Conservation (phyloP, 805 yeast species). For the Saccharomycopsis javanensis region DNA sequence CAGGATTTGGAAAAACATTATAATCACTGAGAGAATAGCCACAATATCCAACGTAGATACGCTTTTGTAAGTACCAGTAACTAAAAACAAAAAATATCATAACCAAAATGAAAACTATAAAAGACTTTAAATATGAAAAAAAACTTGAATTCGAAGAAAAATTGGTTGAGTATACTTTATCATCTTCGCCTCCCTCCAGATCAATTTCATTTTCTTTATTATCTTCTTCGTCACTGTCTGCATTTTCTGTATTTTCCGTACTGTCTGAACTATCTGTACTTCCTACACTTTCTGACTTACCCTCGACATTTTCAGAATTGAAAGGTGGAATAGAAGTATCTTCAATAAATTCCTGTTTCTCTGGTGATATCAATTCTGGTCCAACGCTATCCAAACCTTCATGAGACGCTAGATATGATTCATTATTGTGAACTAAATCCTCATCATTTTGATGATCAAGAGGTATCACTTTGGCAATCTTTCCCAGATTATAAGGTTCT, state of each 20-base stretch:
- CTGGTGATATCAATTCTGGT: neutral
- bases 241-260: neutral
- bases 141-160: neutral
- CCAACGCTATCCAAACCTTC: neutral
- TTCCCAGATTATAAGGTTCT: neutral
- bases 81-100: conserved; percentile 33
- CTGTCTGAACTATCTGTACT: too few species aligned
- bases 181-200: neutral
- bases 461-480: neutral
- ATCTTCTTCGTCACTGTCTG: neutral
- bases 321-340: neutral
- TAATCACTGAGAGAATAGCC: conserved; percentile 46
- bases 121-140: conserved; percentile 20
- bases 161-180: neutral
- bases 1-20: conserved; percentile 27
- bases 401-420: neutral
- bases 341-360: neutral
- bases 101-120: conserved; percentile 29
- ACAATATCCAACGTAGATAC: conserved; percentile 61
- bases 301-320: neutral
- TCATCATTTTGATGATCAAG: neutral
- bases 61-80: conserved; percentile 58
- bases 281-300: too few species aligned
- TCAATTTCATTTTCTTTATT: neutral
- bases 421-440: neutral